These are phyloP conservation scores for Serendipita sp. DNA, from an alignment of 768 basidiomycete species.

Conservation along the genomic window DNA sequence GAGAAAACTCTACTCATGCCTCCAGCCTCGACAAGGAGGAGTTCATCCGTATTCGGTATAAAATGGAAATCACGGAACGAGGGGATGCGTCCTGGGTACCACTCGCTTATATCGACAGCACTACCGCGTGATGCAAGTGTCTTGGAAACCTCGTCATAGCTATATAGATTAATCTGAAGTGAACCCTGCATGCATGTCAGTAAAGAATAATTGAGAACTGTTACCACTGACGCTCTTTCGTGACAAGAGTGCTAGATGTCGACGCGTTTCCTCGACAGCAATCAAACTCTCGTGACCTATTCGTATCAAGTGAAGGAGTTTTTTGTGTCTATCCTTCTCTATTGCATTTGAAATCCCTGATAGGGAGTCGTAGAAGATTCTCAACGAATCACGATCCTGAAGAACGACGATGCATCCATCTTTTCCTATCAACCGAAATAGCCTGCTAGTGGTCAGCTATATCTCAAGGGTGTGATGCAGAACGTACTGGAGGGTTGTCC, in stretches of 20 bases:
- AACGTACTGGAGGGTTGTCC: slow-evolving; percentile 22
- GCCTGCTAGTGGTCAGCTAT: slow-evolving; percentile 14
- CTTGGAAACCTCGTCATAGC: slow-evolving; percentile 31
- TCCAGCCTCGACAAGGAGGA: slow-evolving; percentile 32
- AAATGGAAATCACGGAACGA: slow-evolving; percentile 27
- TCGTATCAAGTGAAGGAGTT: slow-evolving; percentile 24
- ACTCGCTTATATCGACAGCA: slow-evolving; percentile 25
- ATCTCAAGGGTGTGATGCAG: neutral
- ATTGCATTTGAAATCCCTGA: slow-evolving; percentile 21
- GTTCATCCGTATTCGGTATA: slow-evolving; percentile 34
- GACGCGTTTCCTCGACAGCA: slow-evolving; percentile 36
- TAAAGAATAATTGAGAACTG: neutral
- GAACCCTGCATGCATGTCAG: neutral
- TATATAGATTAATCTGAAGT: slow-evolving; percentile 29
- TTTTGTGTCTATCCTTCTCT: neutral
- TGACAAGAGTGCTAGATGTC: slow-evolving; percentile 26
- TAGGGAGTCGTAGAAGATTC: slow-evolving; percentile 27
- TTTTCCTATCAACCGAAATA: slow-evolving; percentile 27
- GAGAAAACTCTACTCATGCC: slow-evolving; percentile 37
- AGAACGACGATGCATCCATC: slow-evolving; percentile 28
- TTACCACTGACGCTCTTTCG: neutral
- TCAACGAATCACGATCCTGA: slow-evolving; percentile 20
- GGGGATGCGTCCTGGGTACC: slow-evolving; percentile 24
- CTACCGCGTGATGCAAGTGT: slow-evolving; percentile 29
- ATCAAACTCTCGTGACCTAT: slow-evolving; percentile 30